A percentile compares a stretch with the other conserved stretches of the same genome.
Evolutionary conservation across 805 yeast genomes (phyloP).

Genomic region (Blastobotrys peoriensis): DNA sequence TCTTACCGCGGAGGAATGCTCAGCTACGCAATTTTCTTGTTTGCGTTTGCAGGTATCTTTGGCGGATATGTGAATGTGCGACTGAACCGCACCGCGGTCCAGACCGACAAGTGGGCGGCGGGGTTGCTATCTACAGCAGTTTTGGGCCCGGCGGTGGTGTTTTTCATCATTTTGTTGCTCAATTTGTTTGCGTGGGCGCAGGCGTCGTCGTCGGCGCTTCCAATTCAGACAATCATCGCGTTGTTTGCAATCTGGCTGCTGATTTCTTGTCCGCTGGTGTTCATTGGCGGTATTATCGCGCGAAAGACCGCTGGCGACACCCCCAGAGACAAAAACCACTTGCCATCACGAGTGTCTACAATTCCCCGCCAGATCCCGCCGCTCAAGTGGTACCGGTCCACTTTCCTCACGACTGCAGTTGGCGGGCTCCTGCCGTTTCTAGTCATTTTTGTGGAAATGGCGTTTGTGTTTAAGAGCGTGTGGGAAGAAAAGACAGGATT

Average conservation of each 20-base stretch:
- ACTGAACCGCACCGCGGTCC: conserved; percentile 50
- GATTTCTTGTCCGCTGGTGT: conserved; percentile 68
- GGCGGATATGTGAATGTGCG: conserved; percentile 70
- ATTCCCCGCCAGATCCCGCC: conserved; percentile 32
- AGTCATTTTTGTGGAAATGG: conserved; percentile 71
- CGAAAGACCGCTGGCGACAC: conserved; percentile 17
- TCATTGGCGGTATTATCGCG: conserved; percentile 56
- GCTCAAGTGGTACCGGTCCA: conserved; percentile 11
- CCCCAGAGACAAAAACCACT: not conserved
- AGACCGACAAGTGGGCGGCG: conserved; percentile 27
- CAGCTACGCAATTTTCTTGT: conserved; percentile 52
- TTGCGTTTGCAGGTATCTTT: conserved; percentile 64
- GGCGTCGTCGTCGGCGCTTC: conserved; percentile 69
- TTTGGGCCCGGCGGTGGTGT: conserved; percentile 33
- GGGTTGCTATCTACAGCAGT: conserved; percentile 29
- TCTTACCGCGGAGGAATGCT: conserved; percentile 62
- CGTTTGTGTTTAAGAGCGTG: conserved; percentile 64
- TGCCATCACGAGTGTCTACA: conserved; percentile 22
- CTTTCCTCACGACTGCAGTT: conserved; percentile 27
- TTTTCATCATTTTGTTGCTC: conserved; percentile 47
- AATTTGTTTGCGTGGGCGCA: conserved; percentile 72
- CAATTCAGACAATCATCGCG: conserved; percentile 66
- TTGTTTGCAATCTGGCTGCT: conserved; percentile 54
- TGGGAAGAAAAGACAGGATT: conserved; percentile 78
- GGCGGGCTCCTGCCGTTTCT: conserved; percentile 77